Conservation (phyloP, 306 rosid species). For the Acacia confusa region DNA sequence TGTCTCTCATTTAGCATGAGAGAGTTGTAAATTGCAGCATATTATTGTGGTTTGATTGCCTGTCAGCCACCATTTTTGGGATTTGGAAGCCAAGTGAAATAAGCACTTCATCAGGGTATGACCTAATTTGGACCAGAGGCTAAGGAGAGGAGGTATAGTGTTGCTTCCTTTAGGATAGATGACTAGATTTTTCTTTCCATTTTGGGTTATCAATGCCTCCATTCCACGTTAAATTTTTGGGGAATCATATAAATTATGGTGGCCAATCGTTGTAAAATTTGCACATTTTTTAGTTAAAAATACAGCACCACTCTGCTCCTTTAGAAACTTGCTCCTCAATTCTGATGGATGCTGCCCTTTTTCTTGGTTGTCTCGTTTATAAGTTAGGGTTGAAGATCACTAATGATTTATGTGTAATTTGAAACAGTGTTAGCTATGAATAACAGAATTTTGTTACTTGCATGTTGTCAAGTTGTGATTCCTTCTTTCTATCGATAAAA, state of each 20-base stretch:
- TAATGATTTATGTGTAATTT: background rate
- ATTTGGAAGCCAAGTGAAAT: slow-evolving; percentile 38
- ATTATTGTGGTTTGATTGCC: slow-evolving; percentile 47
- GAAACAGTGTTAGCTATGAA: background rate
- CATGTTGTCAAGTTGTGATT: background rate
- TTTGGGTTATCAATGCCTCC: slow-evolving; percentile 35
- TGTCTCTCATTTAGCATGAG: slow-evolving; percentile 52
- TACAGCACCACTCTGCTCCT: slow-evolving; percentile 25
- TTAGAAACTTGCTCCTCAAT: slow-evolving; percentile 36
- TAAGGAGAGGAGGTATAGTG: slow-evolving; percentile 31
- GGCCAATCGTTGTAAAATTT: slow-evolving; percentile 51
- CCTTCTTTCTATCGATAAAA: background rate
- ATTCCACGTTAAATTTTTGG: slow-evolving; percentile 41
- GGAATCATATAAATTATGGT: slow-evolving; percentile 42
- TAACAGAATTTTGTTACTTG: background rate
- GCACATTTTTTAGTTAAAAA: slow-evolving; percentile 54
- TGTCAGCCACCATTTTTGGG: slow-evolving; percentile 43
- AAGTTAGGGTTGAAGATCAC: background rate
- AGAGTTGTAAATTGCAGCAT: slow-evolving; percentile 70
- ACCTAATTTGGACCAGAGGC: slow-evolving; percentile 38
- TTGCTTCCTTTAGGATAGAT: slow-evolving; percentile 47
- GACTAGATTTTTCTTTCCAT: slow-evolving; percentile 35
- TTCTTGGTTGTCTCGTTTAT: background rate
- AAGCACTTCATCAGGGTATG: slow-evolving; percentile 48
- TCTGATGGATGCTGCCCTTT: slow-evolving; percentile 10